Percentiles rank a stretch among this genome's conserved stretches.
These are phyloP conservation scores for Trypanosoma melophagium DNA, from an alignment of 208 protist genomes.

Conservation along the genomic window DNA sequence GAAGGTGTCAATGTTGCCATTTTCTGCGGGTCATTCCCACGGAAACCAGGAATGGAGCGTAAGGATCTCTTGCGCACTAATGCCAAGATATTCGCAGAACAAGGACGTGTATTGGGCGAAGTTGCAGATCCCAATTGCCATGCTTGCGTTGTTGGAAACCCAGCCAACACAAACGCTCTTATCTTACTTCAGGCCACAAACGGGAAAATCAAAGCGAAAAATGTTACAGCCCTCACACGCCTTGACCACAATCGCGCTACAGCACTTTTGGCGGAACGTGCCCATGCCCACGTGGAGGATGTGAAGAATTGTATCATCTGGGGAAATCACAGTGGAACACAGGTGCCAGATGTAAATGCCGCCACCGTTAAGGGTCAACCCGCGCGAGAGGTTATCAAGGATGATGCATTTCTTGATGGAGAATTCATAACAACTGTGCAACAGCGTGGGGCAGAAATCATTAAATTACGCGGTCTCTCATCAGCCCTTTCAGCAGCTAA, in stretches of 20 bases:
- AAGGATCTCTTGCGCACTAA: slow-evolving; percentile 96
- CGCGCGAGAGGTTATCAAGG: slow-evolving; percentile 52
- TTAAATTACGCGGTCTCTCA: slow-evolving; percentile 81
- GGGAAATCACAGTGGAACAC: slow-evolving; percentile 96
- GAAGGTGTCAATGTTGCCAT: slow-evolving; percentile 77
- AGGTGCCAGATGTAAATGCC: slow-evolving; percentile 91
- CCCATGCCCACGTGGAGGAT: slow-evolving; percentile 49
- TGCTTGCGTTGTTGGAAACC: slow-evolving; percentile 96
- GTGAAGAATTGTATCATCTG: slow-evolving; percentile 94
- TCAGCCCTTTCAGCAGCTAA: slow-evolving; percentile 94
- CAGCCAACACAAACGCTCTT: slow-evolving; percentile 97
- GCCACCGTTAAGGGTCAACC: slow-evolving; percentile 61
- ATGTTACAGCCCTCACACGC: slow-evolving; percentile 95
- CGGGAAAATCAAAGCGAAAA: slow-evolving; percentile 69
- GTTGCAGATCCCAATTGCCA: slow-evolving; percentile 80
- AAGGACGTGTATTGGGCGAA: slow-evolving; percentile 88
- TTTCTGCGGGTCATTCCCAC: slow-evolving; percentile 85
- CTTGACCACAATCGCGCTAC: slow-evolving; percentile 96
- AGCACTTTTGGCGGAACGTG: slow-evolving; percentile 79
- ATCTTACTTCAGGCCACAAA: slow-evolving; percentile 85
- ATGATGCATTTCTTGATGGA: slow-evolving; percentile 70
- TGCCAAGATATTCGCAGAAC: slow-evolving; percentile 93
- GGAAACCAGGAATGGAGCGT: slow-evolving; percentile 95
- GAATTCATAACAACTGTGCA: slow-evolving; percentile 89
- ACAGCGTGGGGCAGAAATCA: slow-evolving; percentile 91